These are phyloP conservation scores for Solanum dulcamara DNA, from an alignment of 257 asterid species.

Conservation along the genomic window DNA sequence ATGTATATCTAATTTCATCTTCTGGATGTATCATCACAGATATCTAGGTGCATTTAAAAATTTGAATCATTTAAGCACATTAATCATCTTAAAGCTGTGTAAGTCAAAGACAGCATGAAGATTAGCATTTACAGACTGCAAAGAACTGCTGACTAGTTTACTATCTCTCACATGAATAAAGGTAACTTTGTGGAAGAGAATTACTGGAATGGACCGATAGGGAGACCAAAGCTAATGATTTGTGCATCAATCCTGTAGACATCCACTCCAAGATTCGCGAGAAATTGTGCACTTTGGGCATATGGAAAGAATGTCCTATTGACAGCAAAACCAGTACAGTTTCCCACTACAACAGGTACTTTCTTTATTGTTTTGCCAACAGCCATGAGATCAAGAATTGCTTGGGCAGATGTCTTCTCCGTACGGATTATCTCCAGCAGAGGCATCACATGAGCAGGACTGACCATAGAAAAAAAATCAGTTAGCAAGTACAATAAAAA, in stretches of 20 bases:
- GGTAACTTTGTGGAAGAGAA: conserved; percentile 13
- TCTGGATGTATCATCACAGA: not conserved
- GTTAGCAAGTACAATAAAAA: conserved; percentile 3
- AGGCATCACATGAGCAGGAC: conserved; percentile 99
- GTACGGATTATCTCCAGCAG: conserved; percentile 91
- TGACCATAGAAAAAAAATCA: conserved; percentile 26
- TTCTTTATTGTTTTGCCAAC: conserved; percentile 89
- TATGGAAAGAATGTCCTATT: conserved; percentile 94
- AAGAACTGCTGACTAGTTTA: not conserved
- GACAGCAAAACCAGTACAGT: conserved; percentile 98
- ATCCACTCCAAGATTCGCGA: conserved; percentile 88
- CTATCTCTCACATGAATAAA: not conserved
- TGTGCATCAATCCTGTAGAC: conserved; percentile 82
- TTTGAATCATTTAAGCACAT: not conserved
- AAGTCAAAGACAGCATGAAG: not conserved
- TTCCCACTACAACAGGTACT: conserved; percentile 92
- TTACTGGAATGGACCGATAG: conserved; percentile 99
- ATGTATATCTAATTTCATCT: not conserved
- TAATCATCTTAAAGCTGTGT: not conserved
- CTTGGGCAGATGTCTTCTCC: conserved; percentile 85
- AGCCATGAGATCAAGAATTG: conserved; percentile 76
- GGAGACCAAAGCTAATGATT: conserved; percentile 74
- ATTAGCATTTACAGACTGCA: not conserved
- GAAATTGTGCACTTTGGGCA: conserved; percentile 61
- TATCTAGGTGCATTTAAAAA: not conserved